Percentiles rank a stretch among this genome's conserved stretches.
phyloP scores from a whole-genome alignment of 2,329 filamentous ascomycete genomes.

The Phialocephala sp. region DNA sequence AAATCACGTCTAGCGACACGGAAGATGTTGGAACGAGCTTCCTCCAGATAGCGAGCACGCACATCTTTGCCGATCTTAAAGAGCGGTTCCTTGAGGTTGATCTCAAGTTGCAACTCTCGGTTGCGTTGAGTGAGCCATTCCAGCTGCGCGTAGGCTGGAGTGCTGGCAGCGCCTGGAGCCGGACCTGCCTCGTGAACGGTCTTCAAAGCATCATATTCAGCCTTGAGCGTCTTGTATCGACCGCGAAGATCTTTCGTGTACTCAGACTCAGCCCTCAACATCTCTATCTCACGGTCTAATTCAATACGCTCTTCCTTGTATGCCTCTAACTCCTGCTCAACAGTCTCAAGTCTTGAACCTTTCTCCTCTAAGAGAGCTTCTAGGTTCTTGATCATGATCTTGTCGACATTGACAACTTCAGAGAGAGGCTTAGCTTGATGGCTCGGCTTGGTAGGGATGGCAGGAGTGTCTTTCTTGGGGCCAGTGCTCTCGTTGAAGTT shows the following conservation, averaged over 20 bases:
- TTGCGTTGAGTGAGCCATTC: neutral
- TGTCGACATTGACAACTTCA: slow-evolving; percentile 1
- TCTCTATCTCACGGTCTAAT: neutral
- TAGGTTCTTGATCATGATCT: neutral
- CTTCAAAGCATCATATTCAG: slow-evolving; percentile 5
- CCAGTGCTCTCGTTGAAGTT: neutral
- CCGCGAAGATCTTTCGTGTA: neutral
- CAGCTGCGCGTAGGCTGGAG: neutral
- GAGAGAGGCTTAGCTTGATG: neutral
- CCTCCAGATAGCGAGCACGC: slow-evolving; percentile 5
- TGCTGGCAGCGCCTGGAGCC: neutral
- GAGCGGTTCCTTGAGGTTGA: slow-evolving; percentile 7
- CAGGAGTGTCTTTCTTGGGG: neutral
- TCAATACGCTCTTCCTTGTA: slow-evolving; percentile 6
- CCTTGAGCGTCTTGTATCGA: neutral
- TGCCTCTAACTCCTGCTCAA: slow-evolving; percentile 2
- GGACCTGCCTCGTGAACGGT: neutral
- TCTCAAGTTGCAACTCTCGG: slow-evolving; percentile 1
- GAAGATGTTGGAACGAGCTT: neutral
- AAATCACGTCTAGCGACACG: neutral
- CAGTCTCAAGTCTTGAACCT: neutral
- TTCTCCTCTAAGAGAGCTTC: neutral
- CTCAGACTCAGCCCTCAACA: neutral
- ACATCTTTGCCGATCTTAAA: slow-evolving; percentile 8
- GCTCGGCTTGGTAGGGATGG: neutral